phyloP scores from a whole-genome alignment of 2,329 filamentous ascomycete species.

The Phyllosticta capitalensis region DNA sequence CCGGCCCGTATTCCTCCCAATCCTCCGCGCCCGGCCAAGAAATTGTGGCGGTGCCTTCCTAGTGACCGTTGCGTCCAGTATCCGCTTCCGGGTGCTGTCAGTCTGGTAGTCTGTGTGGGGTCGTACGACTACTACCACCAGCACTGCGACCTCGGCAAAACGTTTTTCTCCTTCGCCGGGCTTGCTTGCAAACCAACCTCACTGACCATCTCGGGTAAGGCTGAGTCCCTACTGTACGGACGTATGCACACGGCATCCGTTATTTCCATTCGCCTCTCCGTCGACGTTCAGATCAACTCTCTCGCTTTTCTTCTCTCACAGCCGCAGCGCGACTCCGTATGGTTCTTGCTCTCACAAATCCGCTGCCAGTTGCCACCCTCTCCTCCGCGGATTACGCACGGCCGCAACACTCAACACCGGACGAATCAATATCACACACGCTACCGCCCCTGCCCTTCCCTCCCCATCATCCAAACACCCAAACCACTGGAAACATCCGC shows the following conservation, averaged over 20 bases:
- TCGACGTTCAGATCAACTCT: background rate
- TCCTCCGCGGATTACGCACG: no score
- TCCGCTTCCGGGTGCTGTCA: no score
- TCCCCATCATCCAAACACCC: background rate
- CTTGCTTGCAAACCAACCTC: no score
- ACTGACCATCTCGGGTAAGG: background rate
- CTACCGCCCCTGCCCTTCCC: no score
- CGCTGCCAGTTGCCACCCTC: no score
- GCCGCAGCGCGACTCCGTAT: background rate
- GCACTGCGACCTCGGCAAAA: background rate
- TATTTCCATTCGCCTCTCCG: background rate
- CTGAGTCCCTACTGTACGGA: no score
- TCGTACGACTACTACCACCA: background rate
- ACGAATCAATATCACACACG: background rate
- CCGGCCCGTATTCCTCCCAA: background rate
- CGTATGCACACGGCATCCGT: background rate
- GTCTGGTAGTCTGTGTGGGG: background rate
- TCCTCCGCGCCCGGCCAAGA: background rate
- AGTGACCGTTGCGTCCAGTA: background rate
- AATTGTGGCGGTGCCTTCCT: background rate
- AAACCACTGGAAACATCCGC: background rate
- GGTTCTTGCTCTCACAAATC: no score
- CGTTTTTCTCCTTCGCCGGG: background rate
- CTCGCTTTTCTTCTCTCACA: background rate
- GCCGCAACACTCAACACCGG: no score